Evolutionary conservation across 495 filamentous ascomycete species (phyloP), one percentile per base, ranked within the genome.

Genomic region (Penicillium coprophilum): DNA sequence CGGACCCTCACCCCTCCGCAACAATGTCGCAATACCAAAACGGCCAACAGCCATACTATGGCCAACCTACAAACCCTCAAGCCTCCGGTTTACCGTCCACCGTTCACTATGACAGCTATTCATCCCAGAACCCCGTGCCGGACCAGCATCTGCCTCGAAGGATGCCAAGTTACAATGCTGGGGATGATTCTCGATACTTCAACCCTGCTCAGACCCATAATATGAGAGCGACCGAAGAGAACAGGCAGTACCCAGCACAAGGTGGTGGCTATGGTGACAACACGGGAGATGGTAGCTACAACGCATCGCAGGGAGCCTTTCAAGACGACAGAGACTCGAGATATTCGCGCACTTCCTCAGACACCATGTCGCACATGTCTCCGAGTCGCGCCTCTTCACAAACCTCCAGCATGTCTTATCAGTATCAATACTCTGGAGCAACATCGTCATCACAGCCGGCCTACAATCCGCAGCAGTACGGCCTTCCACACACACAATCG

Each of bases 391-490:
- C 75, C 46, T 67, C 73, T 30, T 79, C 77, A 15, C 74, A 77
- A 44, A 61, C 68, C 56, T 70, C 75, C 36, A 71, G 77, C 20
- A 73, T 80, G 58, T 76, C 84, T 57, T 88, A 86, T 66, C 81
- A 85, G 51, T 87, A 87, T 56, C 84, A 86, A 52, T 77, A 83
- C 50, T 71, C 79, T 57, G 70, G 66, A 53, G 47, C 66, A 41
- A 58, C 81, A 31, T 75, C 80, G 27, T 76, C 74, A 30, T 76
- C 74, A 17, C 85, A 83, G 46, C 69, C 78, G 13, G 74, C 83
- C 1, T 96, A 96, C 71, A 95, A 96, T 61, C 92, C 92, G 2
- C 90, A 92, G 69, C 76, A 87, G 50, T 97, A 91, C 68, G 83
- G 80, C 44, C 76, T 83, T 9, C 80, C 87, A 4, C 82, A 88